Evolutionary conservation across 202 grass and related monocot genomes (phyloP).

Genomic region (Digitaria exilis): DNA sequence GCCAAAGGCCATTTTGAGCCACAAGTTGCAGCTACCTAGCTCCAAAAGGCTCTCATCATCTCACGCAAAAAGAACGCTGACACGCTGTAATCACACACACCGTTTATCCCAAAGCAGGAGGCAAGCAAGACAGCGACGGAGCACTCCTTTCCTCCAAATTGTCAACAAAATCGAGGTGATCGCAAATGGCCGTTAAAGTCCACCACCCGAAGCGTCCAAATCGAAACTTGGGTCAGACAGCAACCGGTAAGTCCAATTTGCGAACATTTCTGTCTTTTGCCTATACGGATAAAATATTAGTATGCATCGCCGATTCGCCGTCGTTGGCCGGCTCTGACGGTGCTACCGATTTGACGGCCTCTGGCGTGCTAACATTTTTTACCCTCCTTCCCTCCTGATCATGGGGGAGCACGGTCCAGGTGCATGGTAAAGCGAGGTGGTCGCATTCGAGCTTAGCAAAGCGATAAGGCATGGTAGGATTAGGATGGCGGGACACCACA

Average conservation of each 20-base stretch:
- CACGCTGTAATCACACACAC: neutral
- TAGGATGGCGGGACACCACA: conserved; percentile 10
- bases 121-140: neutral
- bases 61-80: neutral
- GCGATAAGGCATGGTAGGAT: neutral
- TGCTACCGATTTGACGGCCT: too few species aligned
- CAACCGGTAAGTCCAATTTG: neutral
- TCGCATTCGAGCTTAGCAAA: neutral
- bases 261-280: neutral
- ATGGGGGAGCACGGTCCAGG: neutral
- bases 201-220: neutral
- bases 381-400: conserved; percentile 10
- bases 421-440: conserved; percentile 3
- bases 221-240: neutral
- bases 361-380: too few species aligned
- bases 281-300: too few species aligned
- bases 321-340: too few species aligned
- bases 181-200: neutral
- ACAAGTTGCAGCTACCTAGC: neutral
- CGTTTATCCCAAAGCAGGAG: neutral
- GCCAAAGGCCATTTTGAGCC: neutral
- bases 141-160: neutral
- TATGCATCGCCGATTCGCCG: too few species aligned
- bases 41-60: neutral
- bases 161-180: conserved; percentile 10